Percentiles rank a stretch among this genome's conserved stretches.
These are phyloP conservation scores for Aphanomyces invadans DNA, from an alignment of 352 stramenopile species.

Conservation along the genomic window DNA sequence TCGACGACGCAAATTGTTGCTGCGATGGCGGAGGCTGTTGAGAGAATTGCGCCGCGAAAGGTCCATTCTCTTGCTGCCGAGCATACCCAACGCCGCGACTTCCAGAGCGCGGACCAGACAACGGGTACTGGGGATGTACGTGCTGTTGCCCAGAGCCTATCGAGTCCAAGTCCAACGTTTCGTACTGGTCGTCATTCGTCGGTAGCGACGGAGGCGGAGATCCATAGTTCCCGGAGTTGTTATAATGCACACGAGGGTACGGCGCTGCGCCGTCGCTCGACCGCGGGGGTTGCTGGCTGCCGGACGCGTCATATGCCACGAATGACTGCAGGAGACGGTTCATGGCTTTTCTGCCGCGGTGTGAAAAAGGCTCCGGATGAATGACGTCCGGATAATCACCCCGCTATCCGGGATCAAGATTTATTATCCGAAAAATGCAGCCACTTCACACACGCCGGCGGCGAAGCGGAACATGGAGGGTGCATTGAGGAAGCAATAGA, in stretches of 20 bases:
- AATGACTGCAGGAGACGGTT: not conserved
- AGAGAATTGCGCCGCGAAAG: not conserved
- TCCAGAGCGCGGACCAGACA: not conserved
- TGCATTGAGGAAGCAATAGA: too few species aligned
- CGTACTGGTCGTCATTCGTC: constrained; percentile 3
- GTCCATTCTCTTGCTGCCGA: not conserved
- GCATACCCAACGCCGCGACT: not conserved
- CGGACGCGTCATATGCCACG: not conserved
- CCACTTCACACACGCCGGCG: too few species aligned
- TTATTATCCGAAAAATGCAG: too few species aligned
- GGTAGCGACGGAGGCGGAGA: not conserved
- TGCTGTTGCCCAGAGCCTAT: not conserved
- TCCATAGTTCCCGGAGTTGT: not conserved
- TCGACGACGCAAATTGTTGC: not conserved
- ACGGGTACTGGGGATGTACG: not conserved
- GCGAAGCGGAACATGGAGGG: too few species aligned
- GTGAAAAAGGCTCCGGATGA: too few species aligned
- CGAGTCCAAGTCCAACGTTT: constrained; percentile 4
- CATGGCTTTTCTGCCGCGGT: not conserved
- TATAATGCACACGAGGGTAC: not conserved
- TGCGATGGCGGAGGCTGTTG: not conserved
- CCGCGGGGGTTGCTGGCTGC: not conserved
- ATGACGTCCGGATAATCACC: not conserved
- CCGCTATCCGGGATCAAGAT: not conserved
- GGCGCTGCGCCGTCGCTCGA: not conserved